Base-by-base conservation (phyloP, 2,329 filamentous ascomycete species). In the Grosmannia serpens region DNA sequence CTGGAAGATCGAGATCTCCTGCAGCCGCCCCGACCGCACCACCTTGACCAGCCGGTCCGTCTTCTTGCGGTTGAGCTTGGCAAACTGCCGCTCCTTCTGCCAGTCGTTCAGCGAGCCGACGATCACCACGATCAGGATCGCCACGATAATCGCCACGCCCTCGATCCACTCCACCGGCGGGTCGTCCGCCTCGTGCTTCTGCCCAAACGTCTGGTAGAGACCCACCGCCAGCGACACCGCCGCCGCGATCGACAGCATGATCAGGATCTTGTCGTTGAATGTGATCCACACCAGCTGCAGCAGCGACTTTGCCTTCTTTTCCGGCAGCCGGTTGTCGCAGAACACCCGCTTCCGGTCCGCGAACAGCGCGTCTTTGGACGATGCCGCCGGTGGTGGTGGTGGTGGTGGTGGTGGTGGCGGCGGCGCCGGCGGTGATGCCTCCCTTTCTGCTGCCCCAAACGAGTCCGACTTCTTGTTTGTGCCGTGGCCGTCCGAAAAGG, bases 181-280 rank as follows among this genome's bases (percentile, higher is more conserved):
- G 57, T 82, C 72, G 6, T 69, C 75, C 0, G 70, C 58, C 3
- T 74, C 67, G 61, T 87, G 83, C 4, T 76, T 64, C 24, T 74
- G 73, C 15, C 85, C 85, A 67, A 89, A 86, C 0, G 85, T 87
- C 69, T 90, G 85, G 69, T 90, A 91, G 0, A 91, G 75, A 53
- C 88, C 88, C 49, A 91, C 79, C 6, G 84, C 86, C 50, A 91
- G 77, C 51, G 87, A 90, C 55, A 91, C 82, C 44, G 83, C 76
- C 4, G 88, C 88, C 50, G 88, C 88, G 54, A 81, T 75, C 0
- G 85, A 87, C 58, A 90, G 75, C 7, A 90, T 74, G 60, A 89
- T 87, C 52, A 91, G 74, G 4, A 91, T 85, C 69, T 91, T 91
- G 76, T 91, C 88, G 71, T 91, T 89, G 69, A 89, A 89, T 0